phyloP scores from a whole-genome alignment of 2,329 filamentous ascomycete genomes.

The Capronia epimyces region DNA sequence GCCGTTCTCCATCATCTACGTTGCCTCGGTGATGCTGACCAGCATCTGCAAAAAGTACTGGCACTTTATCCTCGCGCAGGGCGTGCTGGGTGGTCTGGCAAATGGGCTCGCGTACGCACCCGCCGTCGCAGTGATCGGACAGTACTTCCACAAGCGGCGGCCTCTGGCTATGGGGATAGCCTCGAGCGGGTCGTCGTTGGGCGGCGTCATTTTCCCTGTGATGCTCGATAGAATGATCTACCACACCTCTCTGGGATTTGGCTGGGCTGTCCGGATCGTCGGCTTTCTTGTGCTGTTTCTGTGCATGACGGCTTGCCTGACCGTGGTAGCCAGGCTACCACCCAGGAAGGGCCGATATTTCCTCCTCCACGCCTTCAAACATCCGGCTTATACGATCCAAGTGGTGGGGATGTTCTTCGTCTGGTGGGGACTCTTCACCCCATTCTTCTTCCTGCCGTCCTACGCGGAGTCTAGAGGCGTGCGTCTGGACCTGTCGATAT shows the following conservation, averaged over 20 bases:
- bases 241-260: constrained; percentile 30
- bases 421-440: constrained; percentile 71
- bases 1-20: constrained; percentile 29
- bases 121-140: constrained; percentile 39
- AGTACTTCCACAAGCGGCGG: constrained; percentile 71
- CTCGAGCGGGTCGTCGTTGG: constrained; percentile 41
- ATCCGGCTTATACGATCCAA: constrained; percentile 28
- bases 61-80: constrained; percentile 39
- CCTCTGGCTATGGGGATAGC: constrained; percentile 78
- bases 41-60: constrained; percentile 36
- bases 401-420: constrained; percentile 61
- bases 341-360: constrained; percentile 2
- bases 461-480: constrained; percentile 57
- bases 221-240: constrained; percentile 39
- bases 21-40: constrained; percentile 34
- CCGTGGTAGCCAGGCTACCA: constrained; percentile 3
- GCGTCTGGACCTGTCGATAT: constrained; percentile 23
- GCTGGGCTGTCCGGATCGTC: constrained; percentile 17
- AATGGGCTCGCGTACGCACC: constrained; percentile 39
- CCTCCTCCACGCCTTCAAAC: constrained; percentile 22
- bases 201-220: constrained; percentile 49
- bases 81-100: constrained; percentile 37
- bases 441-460: constrained; percentile 72
- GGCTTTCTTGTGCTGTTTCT: constrained; percentile 13
- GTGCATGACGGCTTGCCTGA: neutral